Conservation (phyloP, 345 rosid genomes). For the Gossypium sturtianum region DNA sequence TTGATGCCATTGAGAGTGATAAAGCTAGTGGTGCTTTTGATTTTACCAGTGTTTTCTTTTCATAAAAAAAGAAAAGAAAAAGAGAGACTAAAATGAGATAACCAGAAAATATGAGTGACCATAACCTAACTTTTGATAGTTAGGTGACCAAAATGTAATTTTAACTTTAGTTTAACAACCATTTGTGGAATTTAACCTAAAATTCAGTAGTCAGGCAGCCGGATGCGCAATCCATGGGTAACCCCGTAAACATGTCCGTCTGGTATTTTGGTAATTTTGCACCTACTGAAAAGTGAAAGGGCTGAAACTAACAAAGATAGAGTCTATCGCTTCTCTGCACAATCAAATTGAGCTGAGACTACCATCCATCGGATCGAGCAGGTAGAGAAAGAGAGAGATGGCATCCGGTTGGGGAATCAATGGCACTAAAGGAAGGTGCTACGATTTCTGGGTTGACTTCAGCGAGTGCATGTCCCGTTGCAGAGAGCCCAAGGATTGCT, state of each 20-base stretch:
- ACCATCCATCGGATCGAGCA: neutral
- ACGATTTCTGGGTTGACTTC: conserved; percentile 87
- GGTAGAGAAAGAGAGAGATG: conserved; percentile 29
- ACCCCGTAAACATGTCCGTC: neutral
- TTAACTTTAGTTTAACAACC: too few relatives aligned
- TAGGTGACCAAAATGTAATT: too few relatives aligned
- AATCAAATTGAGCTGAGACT: neutral
- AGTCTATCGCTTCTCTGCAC: neutral
- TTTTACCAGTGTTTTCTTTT: too few relatives aligned
- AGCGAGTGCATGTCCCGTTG: conserved; percentile 95
- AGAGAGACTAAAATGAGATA: too few relatives aligned
- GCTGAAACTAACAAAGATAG: neutral
- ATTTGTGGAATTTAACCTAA: too few relatives aligned
- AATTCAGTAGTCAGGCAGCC: neutral
- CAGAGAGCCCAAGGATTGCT: conserved; percentile 91
- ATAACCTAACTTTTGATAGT: too few relatives aligned
- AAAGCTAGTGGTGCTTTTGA: too few relatives aligned
- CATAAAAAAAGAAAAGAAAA: too few relatives aligned
- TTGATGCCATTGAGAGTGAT: too few relatives aligned
- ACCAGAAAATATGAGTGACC: too few relatives aligned
- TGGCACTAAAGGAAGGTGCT: conserved; percentile 91
- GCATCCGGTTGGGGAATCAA: conserved; percentile 99
- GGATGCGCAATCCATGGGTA: neutral
- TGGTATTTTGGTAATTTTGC: neutral
- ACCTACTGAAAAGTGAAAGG: neutral